Evolutionary conservation across 352 stramenopile genomes (phyloP).

Genomic region (Globisporangium camurandrum): DNA sequence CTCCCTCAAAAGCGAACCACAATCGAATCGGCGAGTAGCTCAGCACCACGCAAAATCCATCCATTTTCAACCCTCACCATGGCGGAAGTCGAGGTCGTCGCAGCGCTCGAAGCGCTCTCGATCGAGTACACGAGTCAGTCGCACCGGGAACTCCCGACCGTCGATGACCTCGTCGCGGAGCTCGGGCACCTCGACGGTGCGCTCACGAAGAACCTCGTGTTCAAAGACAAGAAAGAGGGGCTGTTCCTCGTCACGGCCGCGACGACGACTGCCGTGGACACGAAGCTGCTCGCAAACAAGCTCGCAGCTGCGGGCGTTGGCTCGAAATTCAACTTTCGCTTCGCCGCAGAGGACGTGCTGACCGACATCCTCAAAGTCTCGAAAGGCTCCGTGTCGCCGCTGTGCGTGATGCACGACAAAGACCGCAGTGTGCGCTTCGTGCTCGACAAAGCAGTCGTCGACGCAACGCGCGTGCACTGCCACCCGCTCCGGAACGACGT

Average conservation of each 20-base stretch:
- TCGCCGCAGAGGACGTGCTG: conserved; percentile 87
- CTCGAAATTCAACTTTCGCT: conserved; percentile 91
- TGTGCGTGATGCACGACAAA: conserved; percentile 88
- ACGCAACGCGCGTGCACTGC: conserved; percentile 65
- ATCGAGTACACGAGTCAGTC: conserved; percentile 43
- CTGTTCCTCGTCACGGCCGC: conserved; percentile 92
- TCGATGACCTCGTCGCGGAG: conserved; percentile 59
- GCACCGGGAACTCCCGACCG: conserved; percentile 59
- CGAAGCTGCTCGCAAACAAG: conserved; percentile 87
- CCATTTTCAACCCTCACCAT: too few species aligned
- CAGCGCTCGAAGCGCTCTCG: conserved; percentile 52
- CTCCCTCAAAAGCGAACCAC: neutral
- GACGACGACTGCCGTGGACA: conserved; percentile 83
- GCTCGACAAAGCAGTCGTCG: conserved; percentile 89
- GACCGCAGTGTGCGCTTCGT: conserved; percentile 83
- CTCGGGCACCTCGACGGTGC: conserved; percentile 76
- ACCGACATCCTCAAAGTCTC: conserved; percentile 79
- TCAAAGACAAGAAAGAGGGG: conserved; percentile 97
- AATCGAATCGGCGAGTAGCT: neutral
- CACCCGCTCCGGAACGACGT: conserved; percentile 94
- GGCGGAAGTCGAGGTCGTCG: conserved; percentile 49
- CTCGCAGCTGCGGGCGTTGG: conserved; percentile 53
- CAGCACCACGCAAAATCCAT: neutral
- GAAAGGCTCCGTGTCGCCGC: conserved; percentile 91
- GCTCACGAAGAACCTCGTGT: conserved; percentile 95